Conservation (phyloP, 495 filamentous ascomycete species). For the Cenococcum geophilum region DNA sequence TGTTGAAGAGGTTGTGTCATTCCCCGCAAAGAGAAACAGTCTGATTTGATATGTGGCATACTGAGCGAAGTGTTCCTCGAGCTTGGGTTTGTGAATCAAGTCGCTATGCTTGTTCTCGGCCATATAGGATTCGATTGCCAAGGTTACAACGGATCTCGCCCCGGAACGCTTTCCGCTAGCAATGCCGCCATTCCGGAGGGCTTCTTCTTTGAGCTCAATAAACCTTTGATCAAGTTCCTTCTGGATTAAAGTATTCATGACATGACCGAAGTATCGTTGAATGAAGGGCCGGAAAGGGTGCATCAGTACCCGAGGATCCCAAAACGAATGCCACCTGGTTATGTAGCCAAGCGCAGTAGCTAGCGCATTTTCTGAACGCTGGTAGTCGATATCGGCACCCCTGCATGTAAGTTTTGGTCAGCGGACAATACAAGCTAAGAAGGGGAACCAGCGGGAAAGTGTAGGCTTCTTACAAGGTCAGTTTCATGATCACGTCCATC, state of each 20-base stretch:
- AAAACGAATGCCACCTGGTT: too few species aligned
- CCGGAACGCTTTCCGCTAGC: too few species aligned
- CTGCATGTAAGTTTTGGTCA: too few species aligned
- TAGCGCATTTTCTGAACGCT: too few species aligned
- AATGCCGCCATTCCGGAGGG: too few species aligned
- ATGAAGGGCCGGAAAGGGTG: neutral
- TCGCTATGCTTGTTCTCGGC: neutral
- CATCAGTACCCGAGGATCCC: too few species aligned
- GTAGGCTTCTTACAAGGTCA: slow-evolving; percentile 20
- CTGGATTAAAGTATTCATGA: slow-evolving; percentile 6
- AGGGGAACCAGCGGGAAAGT: too few species aligned
- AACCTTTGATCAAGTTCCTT: slow-evolving; percentile 14
- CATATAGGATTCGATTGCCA: neutral
- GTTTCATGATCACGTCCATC: slow-evolving; percentile 13
- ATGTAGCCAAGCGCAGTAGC: too few species aligned
- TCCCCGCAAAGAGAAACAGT: slow-evolving; percentile 46
- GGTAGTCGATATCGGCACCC: too few species aligned
- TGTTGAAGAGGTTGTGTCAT: slow-evolving; percentile 45
- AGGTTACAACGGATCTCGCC: too few species aligned
- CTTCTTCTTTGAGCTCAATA: neutral
- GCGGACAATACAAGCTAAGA: too few species aligned
- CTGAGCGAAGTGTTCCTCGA: slow-evolving; percentile 1
- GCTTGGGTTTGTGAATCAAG: neutral
- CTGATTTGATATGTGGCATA: slow-evolving; percentile 13
- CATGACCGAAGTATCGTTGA: slow-evolving; percentile 6